phyloP scores from a whole-genome alignment of 805 yeast genomes.

The Ogataea salicorniae region DNA sequence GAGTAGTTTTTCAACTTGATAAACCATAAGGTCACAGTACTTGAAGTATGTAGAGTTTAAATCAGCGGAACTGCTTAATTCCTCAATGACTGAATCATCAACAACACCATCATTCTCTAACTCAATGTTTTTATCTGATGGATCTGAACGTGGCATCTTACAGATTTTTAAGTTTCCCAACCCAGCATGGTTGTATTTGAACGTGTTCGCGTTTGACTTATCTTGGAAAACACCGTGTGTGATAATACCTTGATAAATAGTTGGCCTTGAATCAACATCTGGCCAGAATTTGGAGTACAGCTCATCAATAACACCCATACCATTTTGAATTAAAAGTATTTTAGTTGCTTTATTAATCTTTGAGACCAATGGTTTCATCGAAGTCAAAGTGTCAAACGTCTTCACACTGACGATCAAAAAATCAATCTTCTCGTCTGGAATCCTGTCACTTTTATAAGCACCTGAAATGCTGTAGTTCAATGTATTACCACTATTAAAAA shows the following conservation, averaged over 20 bases:
- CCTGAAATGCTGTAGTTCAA: slow-evolving; percentile 12
- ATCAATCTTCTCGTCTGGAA: slow-evolving; percentile 20
- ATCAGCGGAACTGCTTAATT: slow-evolving; percentile 22
- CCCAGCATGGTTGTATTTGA: slow-evolving; percentile 63
- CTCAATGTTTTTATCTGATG: neutral
- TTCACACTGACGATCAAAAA: slow-evolving; percentile 70
- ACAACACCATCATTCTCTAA: slow-evolving; percentile 10
- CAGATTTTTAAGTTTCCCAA: slow-evolving; percentile 58
- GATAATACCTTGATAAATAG: slow-evolving; percentile 66
- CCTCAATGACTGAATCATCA: slow-evolving; percentile 20
- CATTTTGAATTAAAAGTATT: slow-evolving; percentile 76
- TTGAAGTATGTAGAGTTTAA: slow-evolving; percentile 29
- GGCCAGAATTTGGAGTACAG: slow-evolving; percentile 54
- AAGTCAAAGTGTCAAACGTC: slow-evolving; percentile 64
- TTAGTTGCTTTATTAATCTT: slow-evolving; percentile 47
- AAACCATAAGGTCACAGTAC: slow-evolving; percentile 43
- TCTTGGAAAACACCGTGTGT: slow-evolving; percentile 74
- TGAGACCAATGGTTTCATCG: slow-evolving; percentile 51
- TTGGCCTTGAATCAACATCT: slow-evolving; percentile 40
- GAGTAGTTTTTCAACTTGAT: slow-evolving; percentile 69
- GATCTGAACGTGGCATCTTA: slow-evolving; percentile 40
- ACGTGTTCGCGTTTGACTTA: slow-evolving; percentile 26
- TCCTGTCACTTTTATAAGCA: slow-evolving; percentile 11
- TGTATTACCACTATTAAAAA: slow-evolving; percentile 18
- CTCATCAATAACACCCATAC: slow-evolving; percentile 64